These are phyloP conservation scores for Sarocladiaceae sp. DNA, from an alignment of 2,329 filamentous ascomycete genomes.

Conservation along the genomic window DNA sequence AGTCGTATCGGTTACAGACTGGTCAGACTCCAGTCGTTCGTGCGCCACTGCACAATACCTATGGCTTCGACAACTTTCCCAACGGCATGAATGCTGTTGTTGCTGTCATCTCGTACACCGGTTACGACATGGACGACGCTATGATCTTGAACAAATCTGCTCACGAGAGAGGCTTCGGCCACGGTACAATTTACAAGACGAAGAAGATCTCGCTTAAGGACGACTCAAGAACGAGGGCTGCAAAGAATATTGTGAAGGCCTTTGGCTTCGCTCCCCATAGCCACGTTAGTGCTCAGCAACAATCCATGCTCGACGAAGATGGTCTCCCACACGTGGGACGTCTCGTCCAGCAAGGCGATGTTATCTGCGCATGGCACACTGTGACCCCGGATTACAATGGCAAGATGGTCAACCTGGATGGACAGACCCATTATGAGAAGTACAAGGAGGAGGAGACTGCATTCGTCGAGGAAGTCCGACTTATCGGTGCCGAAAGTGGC, in stretches of 20 bases:
- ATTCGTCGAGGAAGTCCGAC: constrained; percentile 87
- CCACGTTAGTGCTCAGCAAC: constrained; percentile 65
- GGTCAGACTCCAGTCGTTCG: constrained; percentile 94
- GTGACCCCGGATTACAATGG: constrained; percentile 77
- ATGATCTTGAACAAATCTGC: constrained; percentile 99
- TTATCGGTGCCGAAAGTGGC: constrained; percentile 82
- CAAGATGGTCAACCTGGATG: constrained; percentile 79
- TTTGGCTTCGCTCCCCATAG: constrained; percentile 87
- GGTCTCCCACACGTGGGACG: constrained; percentile 80
- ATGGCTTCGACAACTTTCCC: constrained; percentile 96
- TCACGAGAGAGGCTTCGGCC: constrained; percentile 90
- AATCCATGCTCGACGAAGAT: constrained; percentile 76
- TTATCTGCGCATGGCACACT: constrained; percentile 85
- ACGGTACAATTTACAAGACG: constrained; percentile 97
- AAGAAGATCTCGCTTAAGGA: constrained; percentile 87
- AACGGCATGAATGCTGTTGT: constrained; percentile 95
- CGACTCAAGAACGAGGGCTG: constrained; percentile 62
- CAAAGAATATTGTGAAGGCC: constrained; percentile 69
- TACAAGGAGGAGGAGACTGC: constrained; percentile 90
- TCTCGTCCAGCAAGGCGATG: constrained; percentile 73
- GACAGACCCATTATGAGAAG: constrained; percentile 80
- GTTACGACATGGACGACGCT: constrained; percentile 99
- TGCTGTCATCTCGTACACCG: constrained; percentile 96
- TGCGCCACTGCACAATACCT: constrained; percentile 88
- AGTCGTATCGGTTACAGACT: constrained; percentile 89